Conservation (phyloP, 345 rosid genomes). For the Boechera retrofracta region DNA sequence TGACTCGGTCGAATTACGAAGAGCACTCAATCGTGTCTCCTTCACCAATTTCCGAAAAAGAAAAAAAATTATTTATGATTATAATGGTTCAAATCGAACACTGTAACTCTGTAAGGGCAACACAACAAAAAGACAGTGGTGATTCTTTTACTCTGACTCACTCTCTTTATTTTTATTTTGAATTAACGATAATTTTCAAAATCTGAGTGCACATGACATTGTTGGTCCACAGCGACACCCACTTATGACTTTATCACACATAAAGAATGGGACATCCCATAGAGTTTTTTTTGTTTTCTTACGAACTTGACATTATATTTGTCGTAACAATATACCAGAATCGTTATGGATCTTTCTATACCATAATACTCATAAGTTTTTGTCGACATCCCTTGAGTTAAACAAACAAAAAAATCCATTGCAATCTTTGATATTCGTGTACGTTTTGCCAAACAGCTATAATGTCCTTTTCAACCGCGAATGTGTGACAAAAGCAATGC, state of each 20-base stretch:
- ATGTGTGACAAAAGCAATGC: conserved; percentile 28
- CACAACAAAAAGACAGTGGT: conserved; percentile 24
- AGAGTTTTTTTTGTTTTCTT: conserved; percentile 36
- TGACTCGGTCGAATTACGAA: not conserved
- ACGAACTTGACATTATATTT: conserved; percentile 22
- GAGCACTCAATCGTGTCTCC: conserved; percentile 16
- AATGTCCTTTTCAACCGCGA: conserved; percentile 27
- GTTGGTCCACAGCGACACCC: conserved; percentile 41
- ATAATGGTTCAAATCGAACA: conserved; percentile 21
- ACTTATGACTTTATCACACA: conserved; percentile 42
- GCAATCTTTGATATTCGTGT: conserved; percentile 32
- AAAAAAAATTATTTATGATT: not conserved
- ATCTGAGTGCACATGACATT: conserved; percentile 43
- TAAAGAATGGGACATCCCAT: conserved; percentile 35
- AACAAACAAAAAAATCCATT: not conserved
- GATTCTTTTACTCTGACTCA: conserved; percentile 28
- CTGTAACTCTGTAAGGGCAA: conserved; percentile 24
- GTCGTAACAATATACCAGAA: conserved; percentile 29
- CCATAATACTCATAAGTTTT: conserved; percentile 10
- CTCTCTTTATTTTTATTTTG: conserved; percentile 9
- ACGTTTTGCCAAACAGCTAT: conserved; percentile 30
- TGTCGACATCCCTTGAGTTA: not conserved
- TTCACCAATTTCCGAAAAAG: conserved; percentile 27
- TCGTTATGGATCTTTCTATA: conserved; percentile 25
- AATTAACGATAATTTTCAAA: conserved; percentile 19